Percentiles rank a stretch among this genome's conserved stretches.
Conservation (phyloP, 495 filamentous ascomycete species). For the Friedmanniomyces simplex region DNA sequence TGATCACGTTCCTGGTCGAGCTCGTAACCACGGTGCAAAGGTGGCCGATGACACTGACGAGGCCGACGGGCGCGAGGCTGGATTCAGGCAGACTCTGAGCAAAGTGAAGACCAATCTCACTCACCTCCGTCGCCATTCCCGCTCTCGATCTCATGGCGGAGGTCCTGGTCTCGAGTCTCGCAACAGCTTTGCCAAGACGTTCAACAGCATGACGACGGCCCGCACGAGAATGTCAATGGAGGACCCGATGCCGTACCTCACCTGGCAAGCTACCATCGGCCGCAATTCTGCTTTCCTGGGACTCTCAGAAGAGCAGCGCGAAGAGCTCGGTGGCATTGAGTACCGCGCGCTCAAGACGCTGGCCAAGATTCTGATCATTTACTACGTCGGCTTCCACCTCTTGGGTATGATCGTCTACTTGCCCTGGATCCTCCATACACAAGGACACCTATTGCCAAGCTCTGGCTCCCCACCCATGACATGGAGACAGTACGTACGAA, state of each 20-base stretch:
- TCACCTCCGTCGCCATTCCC: slow-evolving; percentile 1
- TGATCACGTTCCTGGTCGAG: slow-evolving; percentile 23
- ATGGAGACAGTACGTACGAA: slow-evolving; percentile 44
- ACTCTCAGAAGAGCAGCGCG: slow-evolving; percentile 76
- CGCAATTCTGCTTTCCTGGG: slow-evolving; percentile 87
- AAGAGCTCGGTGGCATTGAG: slow-evolving; percentile 90
- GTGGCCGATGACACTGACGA: background rate
- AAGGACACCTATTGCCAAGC: background rate
- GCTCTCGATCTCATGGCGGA: background rate
- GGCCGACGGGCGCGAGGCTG: background rate
- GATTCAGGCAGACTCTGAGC: background rate
- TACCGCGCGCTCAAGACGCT: slow-evolving; percentile 84
- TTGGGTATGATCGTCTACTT: slow-evolving; percentile 61
- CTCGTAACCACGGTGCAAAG: background rate
- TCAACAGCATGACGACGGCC: slow-evolving; percentile 32
- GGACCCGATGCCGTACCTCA: slow-evolving; percentile 72
- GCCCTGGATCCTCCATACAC: slow-evolving; percentile 64
- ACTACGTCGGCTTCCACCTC: slow-evolving; percentile 65
- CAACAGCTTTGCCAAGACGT: slow-evolving; percentile 25
- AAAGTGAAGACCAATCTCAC: background rate
- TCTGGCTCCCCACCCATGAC: background rate
- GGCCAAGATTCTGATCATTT: slow-evolving; percentile 61
- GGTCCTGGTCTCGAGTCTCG: background rate
- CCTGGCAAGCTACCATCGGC: slow-evolving; percentile 83
- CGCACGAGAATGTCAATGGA: slow-evolving; percentile 31